Percentiles rank a stretch among this genome's conserved stretches.
Evolutionary conservation across 129 eudicot genomes (phyloP).

Genomic region (Flaveria ramosissima): DNA sequence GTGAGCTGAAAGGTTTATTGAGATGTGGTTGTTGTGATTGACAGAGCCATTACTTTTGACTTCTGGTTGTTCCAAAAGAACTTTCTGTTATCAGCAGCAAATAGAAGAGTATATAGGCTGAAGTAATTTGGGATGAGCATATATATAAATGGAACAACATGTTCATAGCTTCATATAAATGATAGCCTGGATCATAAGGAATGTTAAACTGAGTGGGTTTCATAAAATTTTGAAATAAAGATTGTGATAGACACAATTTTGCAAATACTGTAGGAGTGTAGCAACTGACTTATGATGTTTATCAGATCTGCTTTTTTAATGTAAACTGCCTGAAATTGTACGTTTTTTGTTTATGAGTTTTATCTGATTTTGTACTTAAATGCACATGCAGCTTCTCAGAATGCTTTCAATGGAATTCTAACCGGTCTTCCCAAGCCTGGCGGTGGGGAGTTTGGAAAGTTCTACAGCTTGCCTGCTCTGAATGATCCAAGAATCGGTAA

Average conservation of each 20-base stretch:
- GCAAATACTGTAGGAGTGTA: constrained; percentile 2
- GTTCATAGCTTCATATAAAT: neutral
- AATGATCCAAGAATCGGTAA: constrained; percentile 93
- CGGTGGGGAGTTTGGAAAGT: constrained; percentile 96
- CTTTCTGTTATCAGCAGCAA: neutral
- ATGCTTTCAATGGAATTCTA: constrained; percentile 68
- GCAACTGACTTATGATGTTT: constrained; percentile 16
- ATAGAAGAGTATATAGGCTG: neutral
- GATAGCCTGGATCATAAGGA: neutral
- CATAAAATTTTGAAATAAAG: neutral
- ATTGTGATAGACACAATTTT: neutral
- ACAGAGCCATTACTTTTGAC: neutral
- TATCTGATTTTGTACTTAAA: constrained; percentile 14
- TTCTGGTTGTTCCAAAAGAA: neutral
- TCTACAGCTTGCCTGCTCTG: constrained; percentile 82
- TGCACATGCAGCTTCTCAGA: constrained; percentile 66
- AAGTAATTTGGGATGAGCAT: neutral
- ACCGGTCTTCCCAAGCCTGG: constrained; percentile 89
- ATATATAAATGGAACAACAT: neutral
- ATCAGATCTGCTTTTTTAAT: constrained; percentile 6
- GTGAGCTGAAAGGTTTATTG: neutral
- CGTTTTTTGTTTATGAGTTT: neutral
- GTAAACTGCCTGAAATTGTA: constrained; percentile 9
- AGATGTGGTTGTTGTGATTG: neutral
- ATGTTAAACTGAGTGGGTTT: neutral